A percentile compares a stretch with the other conserved stretches of the same genome.
phyloP scores from a whole-genome alignment of 2,329 filamentous ascomycete genomes.

The Aspergillus amoenus region DNA sequence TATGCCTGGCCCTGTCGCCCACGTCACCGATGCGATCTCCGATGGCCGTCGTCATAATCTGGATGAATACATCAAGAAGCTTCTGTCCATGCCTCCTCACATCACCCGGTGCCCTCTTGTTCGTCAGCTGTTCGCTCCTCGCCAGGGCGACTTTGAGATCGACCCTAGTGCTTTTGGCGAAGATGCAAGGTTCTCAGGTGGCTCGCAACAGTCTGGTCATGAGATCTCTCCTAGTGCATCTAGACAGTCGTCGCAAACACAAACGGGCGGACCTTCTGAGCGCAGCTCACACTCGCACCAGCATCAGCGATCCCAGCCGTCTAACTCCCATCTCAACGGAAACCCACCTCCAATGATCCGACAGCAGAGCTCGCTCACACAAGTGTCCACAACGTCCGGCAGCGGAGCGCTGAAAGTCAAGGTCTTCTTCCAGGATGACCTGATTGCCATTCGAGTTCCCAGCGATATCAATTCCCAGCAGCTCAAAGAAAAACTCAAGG shows the following conservation, averaged over 20 bases:
- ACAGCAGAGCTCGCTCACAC: conserved; percentile 55
- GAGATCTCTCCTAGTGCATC: conserved; percentile 62
- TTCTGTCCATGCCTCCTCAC: conserved; percentile 77
- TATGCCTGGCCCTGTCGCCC: conserved; percentile 97
- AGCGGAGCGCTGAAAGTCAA: conserved; percentile 80
- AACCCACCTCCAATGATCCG: conserved; percentile 46
- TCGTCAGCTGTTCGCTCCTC: conserved; percentile 84
- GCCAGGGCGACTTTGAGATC: conserved; percentile 90
- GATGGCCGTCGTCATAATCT: conserved; percentile 89
- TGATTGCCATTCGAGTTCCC: conserved; percentile 87
- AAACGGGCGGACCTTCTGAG: conserved; percentile 53
- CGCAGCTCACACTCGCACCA: conserved; percentile 25
- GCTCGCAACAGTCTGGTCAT: conserved; percentile 64
- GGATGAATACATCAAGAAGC: conserved; percentile 91
- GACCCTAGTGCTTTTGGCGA: conserved; percentile 66
- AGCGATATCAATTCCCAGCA: conserved; percentile 74
- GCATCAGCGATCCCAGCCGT: conserved; percentile 42
- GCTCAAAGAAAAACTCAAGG: conserved; percentile 78
- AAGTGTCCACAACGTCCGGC: conserved; percentile 39
- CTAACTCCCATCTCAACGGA: conserved; percentile 32
- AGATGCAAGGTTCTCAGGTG: conserved; percentile 72
- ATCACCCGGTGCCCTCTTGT: conserved; percentile 84
- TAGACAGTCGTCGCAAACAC: conserved; percentile 64
- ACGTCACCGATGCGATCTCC: conserved; percentile 96
- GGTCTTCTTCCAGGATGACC: conserved; percentile 87